Evolutionary conservation across 495 filamentous ascomycete genomes (phyloP), one percentile per base, ranked within the genome.

Genomic region (Daldinia vernicosa): DNA sequence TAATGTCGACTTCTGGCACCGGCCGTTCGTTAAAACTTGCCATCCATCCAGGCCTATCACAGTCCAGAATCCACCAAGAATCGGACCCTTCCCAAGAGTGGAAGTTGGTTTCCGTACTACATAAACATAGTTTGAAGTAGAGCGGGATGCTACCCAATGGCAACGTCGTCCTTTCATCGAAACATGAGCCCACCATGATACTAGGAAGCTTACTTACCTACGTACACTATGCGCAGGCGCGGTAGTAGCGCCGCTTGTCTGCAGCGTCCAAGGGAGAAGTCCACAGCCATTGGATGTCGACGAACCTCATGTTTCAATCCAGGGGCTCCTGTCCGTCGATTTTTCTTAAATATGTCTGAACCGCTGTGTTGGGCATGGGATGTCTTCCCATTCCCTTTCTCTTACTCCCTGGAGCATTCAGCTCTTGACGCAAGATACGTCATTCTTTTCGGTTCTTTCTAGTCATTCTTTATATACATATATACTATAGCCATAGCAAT

Each of bases 381-480:
- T 15, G 54, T 11, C 26, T 56, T 40, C 24, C 50, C 27, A n/a
- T 43, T 40, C 24, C 55, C 32, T 32, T 43, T 30, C 39, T 26
- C 22, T 35, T 56, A 61, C 47, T 35, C 33, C 43, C 28, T 30
- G 19, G 64, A 63, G 39, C 22, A 77, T 79, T 83, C 78, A 76
- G 80, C 79, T 56, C 77, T 77, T 69, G 83, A 84, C 83, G 82
- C 84, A 79, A 78, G 75, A 74, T 63, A 80, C 82, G 83, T 85
- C 83, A 80, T 72, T 71, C 82, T 75, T 69, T 63, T 83, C 83
- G 53, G 52, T 71, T 52, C 45, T 27, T 58, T 47, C 61, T 56
- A 69, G 63, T 74, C 73, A 60, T 61, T 76, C 68, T 26, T 77
- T 76, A 35, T n/a, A 52, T 35, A 57, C 17, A 54, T 8, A 33